A percentile compares a stretch with the other conserved stretches of the same genome.
These are phyloP conservation scores for Backusella parvicylindrica DNA, from an alignment of 192 early-diverging fungal species.

Conservation along the genomic window DNA sequence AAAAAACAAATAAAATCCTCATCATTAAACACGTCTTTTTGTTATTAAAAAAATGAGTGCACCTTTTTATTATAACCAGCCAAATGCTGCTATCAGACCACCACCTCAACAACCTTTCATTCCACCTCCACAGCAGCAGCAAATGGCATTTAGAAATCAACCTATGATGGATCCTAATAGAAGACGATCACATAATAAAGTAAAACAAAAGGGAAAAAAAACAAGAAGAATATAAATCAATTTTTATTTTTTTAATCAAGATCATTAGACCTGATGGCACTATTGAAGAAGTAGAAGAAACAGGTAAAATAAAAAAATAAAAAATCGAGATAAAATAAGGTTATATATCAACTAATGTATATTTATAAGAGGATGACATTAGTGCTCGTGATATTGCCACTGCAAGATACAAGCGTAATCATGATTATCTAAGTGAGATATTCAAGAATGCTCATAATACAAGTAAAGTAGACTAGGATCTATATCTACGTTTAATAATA, in stretches of 20 bases:
- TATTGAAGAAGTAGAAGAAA: slow-evolving; percentile 39
- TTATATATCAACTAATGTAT: too few species aligned
- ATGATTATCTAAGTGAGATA: slow-evolving; percentile 60
- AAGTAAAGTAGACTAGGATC: slow-evolving; percentile 1
- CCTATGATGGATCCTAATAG: slow-evolving; percentile 4
- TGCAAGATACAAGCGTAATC: slow-evolving; percentile 58
- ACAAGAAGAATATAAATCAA: background rate
- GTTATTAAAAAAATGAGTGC: background rate
- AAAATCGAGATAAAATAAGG: slow-evolving; percentile 41
- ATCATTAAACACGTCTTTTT: background rate
- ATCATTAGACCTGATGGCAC: background rate
- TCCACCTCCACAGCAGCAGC: background rate
- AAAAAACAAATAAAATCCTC: background rate
- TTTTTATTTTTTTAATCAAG: background rate
- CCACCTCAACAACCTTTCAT: background rate
- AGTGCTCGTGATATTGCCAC: slow-evolving; percentile 55
- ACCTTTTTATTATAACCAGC: background rate
- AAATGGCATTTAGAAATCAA: background rate
- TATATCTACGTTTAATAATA: too few species aligned
- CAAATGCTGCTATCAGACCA: background rate
- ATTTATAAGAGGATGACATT: slow-evolving; percentile 36
- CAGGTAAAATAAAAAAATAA: slow-evolving; percentile 18
- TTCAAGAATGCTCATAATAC: slow-evolving; percentile 47
- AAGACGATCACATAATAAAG: slow-evolving; percentile 15
- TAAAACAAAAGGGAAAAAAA: background rate